A percentile compares a stretch with the other conserved stretches of the same genome.
phyloP scores from a whole-genome alignment of 208 protist genomes.

The Herpetomonas samuelpessoai region DNA sequence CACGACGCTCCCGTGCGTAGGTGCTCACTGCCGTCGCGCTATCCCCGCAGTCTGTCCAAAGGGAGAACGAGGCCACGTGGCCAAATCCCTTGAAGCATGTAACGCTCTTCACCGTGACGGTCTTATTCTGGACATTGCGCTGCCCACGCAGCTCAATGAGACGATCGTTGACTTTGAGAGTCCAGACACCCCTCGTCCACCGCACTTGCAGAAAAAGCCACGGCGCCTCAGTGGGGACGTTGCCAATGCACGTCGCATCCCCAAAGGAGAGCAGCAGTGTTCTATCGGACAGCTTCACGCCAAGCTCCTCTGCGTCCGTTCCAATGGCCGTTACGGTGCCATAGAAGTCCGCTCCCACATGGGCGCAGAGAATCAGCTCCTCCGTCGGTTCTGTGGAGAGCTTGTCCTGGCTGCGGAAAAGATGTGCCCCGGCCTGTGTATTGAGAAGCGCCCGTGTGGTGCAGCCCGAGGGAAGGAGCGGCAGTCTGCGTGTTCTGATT shows the following conservation, averaged over 20 bases:
- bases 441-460: constrained; percentile 26
- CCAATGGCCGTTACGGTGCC: constrained; percentile 52
- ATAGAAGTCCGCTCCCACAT: constrained; percentile 58
- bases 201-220: constrained; percentile 67
- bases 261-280: constrained; percentile 44
- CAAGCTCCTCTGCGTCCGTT: constrained; percentile 32
- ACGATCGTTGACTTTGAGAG: constrained; percentile 49
- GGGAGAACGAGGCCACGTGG: constrained; percentile 65
- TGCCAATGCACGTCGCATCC: constrained; percentile 42
- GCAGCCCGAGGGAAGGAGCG: constrained; percentile 49
- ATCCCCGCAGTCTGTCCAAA: constrained; percentile 27
- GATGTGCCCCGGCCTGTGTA: constrained; percentile 14
- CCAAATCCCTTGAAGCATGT: constrained; percentile 53
- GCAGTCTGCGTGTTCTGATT: constrained; percentile 41
- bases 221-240: constrained; percentile 32
- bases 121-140: constrained; percentile 44
- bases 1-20: constrained; percentile 19
- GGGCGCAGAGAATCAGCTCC: constrained; percentile 53
- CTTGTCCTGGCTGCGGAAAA: constrained; percentile 15
- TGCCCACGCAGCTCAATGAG: constrained; percentile 55
- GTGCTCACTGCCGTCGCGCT: constrained; percentile 19
- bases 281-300: constrained; percentile 22
- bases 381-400: constrained; percentile 31
- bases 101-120: constrained; percentile 35
- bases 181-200: constrained; percentile 69